Base-by-base conservation (phyloP, 805 yeast species). In the Zygotorulaspora chibaensis region DNA sequence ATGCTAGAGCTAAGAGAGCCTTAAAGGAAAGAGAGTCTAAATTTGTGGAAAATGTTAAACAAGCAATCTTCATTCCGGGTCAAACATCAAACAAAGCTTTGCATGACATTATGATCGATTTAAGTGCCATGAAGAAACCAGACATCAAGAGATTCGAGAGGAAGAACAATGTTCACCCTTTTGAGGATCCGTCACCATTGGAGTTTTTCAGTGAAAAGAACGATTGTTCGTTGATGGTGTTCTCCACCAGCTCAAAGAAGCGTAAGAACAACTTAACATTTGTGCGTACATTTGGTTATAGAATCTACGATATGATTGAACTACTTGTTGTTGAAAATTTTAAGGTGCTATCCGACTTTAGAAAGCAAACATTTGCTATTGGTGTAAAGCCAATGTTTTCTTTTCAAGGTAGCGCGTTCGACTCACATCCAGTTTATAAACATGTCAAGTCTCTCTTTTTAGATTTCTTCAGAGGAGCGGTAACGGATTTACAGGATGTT, bases 161-260 rank as follows among this genome's bases (percentile, higher is more conserved):
- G 68, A 90, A 88, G 73, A 93, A 93, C 61, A 91, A 87, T 37
- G 75, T 91, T 51, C 77, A 84, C 55, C 98, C 99, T 12, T 93
- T 93, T 67, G 99, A 93, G 68, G 98, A 93, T 63, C 76, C 87
- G 11, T 58, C 84, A 2, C 78, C 84, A 30, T 69, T 93, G 48
- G 99, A 93, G 67, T 93, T 93, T 61, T 87, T 93, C 68, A 77
- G 96, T 56, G 96, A 91, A 67, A 93, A 93, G 75, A 93, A 93
- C 65, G 99, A 93, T 66, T 67, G 85, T 36, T 88, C 98, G 2
- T 70, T 93, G 46, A 64, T 93, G 60, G 95, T 93, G 11, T 74
- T 90, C 42, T 76, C 88, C 8, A 75, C 87, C 16, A 79, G 79
- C 67, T 87, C 87, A 63, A 93, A 93, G 66, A 93, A 93, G 72